A percentile compares a stretch with the other conserved stretches of the same genome.
Conservation (phyloP, 2,329 filamentous ascomycete species). For the Malbranchea zuffiana region DNA sequence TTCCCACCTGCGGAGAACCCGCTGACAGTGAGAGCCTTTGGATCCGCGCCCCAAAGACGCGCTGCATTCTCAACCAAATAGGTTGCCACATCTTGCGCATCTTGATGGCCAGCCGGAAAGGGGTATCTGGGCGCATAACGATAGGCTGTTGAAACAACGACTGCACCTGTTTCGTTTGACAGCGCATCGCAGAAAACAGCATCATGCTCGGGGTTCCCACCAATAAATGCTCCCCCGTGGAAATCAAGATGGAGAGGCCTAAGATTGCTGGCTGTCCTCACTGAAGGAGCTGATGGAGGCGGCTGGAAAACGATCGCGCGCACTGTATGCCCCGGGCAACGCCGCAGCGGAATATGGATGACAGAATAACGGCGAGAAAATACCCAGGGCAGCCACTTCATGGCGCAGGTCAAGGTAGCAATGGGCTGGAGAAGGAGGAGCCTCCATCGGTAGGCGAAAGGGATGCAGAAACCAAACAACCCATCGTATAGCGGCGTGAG, state of each 20-base stretch:
- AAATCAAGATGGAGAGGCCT: conserved; percentile 38
- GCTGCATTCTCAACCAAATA: conserved; percentile 34
- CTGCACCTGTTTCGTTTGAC: conserved; percentile 29
- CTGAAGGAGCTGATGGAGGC: neutral
- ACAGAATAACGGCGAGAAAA: conserved; percentile 29
- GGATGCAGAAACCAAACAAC: conserved; percentile 28
- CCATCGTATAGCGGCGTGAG: conserved; percentile 20
- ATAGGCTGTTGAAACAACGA: conserved; percentile 32
- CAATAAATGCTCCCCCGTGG: conserved; percentile 38
- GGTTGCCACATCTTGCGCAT: conserved; percentile 35
- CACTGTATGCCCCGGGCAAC: conserved; percentile 16
- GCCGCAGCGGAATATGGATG: conserved; percentile 25
- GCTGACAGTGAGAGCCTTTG: conserved; percentile 33
- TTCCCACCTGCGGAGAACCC: conserved; percentile 39
- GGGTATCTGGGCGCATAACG: conserved; percentile 32
- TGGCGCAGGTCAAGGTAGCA: conserved; percentile 28
- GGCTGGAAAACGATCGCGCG: conserved; percentile 30
- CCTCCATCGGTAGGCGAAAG: conserved; percentile 35
- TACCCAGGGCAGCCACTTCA: conserved; percentile 29
- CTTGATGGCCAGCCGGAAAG: conserved; percentile 35
- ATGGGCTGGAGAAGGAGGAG: conserved; percentile 36
- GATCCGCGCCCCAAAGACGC: conserved; percentile 29
- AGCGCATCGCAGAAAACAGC: conserved; percentile 27
- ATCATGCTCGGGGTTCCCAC: conserved; percentile 34
- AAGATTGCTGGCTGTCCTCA: conserved; percentile 1